Evolutionary conservation across 129 eudicot species (phyloP).

Genomic region (Daucus carota): DH1_v3.0 NC_030381.2:6925501-6926000

Average conservation of each 20-base stretch:
- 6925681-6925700: slow-evolving; percentile 20
- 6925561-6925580: neutral
- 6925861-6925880: slow-evolving; percentile 5
- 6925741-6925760: slow-evolving; percentile 21
- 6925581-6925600: slow-evolving; percentile 16
- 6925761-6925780: slow-evolving; percentile 8
- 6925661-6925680: slow-evolving; percentile 10
- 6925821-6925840: slow-evolving; percentile 10
- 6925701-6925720: slow-evolving; percentile 4
- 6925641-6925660: neutral
- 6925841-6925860: neutral
- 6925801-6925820: neutral
- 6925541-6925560: neutral
- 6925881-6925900: neutral
- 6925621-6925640: too few species aligned
- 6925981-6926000: too few species aligned
- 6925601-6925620: neutral
- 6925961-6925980: too few species aligned
- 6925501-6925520: neutral
- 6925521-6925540: slow-evolving; percentile 1
- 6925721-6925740: neutral
- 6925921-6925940: too few species aligned
- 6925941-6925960: too few species aligned
- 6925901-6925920: neutral
- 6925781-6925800: slow-evolving; percentile 14